Evolutionary conservation across 305 asterid species (phyloP), one percentile per base, ranked within the genome.

Genomic region (Solanum hybrid): DNA sequence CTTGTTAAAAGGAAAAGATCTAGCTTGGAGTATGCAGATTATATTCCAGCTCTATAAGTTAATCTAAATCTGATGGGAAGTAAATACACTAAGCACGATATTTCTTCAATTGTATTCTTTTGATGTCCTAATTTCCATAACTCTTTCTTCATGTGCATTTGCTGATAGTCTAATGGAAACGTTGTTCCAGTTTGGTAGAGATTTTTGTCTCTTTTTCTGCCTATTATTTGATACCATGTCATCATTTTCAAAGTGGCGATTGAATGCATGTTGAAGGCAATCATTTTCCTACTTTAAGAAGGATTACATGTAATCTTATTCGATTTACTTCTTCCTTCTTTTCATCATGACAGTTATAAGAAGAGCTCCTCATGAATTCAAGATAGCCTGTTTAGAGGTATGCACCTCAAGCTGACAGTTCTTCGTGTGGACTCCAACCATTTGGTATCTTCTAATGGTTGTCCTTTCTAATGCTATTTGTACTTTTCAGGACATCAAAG

Each of bases 281-380:
- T 10, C 16, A 81, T 17, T 40, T 81, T 81, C 86, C 37, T 27
- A 26, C 69, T 81, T 81, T 26, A 81, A 80, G 86, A 80, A 24
- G 66, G 35, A 38, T n/a, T 26, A 38, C 66, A 38, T 80, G 22
- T 80, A 24, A 80, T 37, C 86, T 80, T 56, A 37, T 37, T 38
- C 11, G 29, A 79, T 81, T 81, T 14, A 81, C 14, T 26, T 11
- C 85, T 81, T 26, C 35, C 69, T 80, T 40, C 78, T 89, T 78
- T 82, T 40, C 88, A 51, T 91, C 90, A 87, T 93, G 89, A 69
- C 95, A 98, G 99, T 96, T 56, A 98, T 98, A 87, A 95, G 99
- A 93, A 94, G 99, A 95, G 99, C 99, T 88, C 99, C 99, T 36
- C 99, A 96, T 29, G 99, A 98, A 91, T 98, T 98, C 97, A 98